These are phyloP conservation scores for Cynanchum wilfordii DNA, from an alignment of 257 asterid species.

Conservation along the genomic window DNA sequence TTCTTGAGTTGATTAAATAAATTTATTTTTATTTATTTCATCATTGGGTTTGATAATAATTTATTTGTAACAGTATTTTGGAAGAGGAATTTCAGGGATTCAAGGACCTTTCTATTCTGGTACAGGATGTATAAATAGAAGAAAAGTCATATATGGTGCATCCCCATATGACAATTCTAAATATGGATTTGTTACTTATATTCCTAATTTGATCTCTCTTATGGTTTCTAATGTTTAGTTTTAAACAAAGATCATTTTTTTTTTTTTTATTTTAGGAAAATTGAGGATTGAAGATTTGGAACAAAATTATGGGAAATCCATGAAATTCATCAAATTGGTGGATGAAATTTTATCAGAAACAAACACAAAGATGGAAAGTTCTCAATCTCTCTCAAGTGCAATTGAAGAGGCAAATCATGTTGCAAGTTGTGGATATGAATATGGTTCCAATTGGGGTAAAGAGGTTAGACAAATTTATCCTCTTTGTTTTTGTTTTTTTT, in stretches of 20 bases:
- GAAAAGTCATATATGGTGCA: slow-evolving; percentile 32
- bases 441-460: slow-evolving; percentile 28
- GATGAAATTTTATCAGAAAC: slow-evolving; percentile 16
- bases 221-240: no score
- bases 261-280: slow-evolving; percentile 6
- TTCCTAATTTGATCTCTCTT: no score
- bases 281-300: slow-evolving; percentile 13
- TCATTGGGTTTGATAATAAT: background rate
- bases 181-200: no score
- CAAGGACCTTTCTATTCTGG: slow-evolving; percentile 39
- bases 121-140: slow-evolving; percentile 37
- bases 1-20: no score
- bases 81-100: slow-evolving; percentile 27
- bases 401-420: slow-evolving; percentile 13
- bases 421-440: slow-evolving; percentile 6
- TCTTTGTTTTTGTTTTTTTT: no score
- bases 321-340: slow-evolving; percentile 16
- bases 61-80: slow-evolving; percentile 12
- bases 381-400: slow-evolving; percentile 6
- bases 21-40: no score
- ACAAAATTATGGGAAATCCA: slow-evolving; percentile 22
- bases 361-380: background rate
- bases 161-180: slow-evolving; percentile 15
- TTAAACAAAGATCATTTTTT: no score
- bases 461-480: slow-evolving; percentile 18